A percentile compares a stretch with the other conserved stretches of the same genome.
These are phyloP conservation scores for Claviceps sp. DNA, from an alignment of 2,329 filamentous ascomycete genomes.

Conservation along the genomic window DNA sequence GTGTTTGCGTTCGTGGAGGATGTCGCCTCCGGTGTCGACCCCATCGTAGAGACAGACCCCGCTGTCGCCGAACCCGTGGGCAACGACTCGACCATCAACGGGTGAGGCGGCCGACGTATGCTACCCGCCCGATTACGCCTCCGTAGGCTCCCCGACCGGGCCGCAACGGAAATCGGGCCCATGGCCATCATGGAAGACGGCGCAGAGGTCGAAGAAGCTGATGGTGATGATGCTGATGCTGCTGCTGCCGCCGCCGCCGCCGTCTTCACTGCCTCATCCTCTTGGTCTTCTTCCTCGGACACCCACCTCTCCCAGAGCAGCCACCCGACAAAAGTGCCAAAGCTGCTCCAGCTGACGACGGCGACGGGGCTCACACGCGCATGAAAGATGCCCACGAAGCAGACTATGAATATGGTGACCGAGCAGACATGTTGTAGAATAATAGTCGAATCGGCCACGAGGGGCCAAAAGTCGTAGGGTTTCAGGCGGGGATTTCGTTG, in stretches of 20 bases:
- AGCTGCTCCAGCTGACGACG: conserved; percentile 72
- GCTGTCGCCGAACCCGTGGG: conserved; percentile 10
- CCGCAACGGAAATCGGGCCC: background rate
- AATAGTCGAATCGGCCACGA: conserved; percentile 88
- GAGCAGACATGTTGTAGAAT: conserved; percentile 96
- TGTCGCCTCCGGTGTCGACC: conserved; percentile 19
- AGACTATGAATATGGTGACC: conserved; percentile 86
- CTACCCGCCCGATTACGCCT: conserved; percentile 23
- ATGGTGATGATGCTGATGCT: conserved; percentile 12
- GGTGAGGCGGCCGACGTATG: conserved; percentile 21
- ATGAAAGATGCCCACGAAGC: conserved; percentile 81
- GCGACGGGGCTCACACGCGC: conserved; percentile 81
- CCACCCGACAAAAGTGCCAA: conserved; percentile 79
- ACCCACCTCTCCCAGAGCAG: conserved; percentile 86
- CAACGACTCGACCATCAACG: conserved; percentile 15
- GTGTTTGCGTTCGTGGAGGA: conserved; percentile 32
- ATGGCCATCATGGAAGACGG: background rate
- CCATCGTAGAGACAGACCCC: conserved; percentile 13
- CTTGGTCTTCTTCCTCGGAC: conserved; percentile 48
- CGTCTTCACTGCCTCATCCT: conserved; percentile 26
- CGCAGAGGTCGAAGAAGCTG: background rate
- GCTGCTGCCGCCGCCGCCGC: conserved; percentile 14
- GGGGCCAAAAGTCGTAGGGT: conserved; percentile 95
- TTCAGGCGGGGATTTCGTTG: conserved; percentile 87
- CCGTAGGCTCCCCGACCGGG: conserved; percentile 20